Percentiles rank a stretch among this genome's conserved stretches.
Evolutionary conservation across 2,329 filamentous ascomycete genomes (phyloP).

Genomic region (Hysterium pulicare): DNA sequence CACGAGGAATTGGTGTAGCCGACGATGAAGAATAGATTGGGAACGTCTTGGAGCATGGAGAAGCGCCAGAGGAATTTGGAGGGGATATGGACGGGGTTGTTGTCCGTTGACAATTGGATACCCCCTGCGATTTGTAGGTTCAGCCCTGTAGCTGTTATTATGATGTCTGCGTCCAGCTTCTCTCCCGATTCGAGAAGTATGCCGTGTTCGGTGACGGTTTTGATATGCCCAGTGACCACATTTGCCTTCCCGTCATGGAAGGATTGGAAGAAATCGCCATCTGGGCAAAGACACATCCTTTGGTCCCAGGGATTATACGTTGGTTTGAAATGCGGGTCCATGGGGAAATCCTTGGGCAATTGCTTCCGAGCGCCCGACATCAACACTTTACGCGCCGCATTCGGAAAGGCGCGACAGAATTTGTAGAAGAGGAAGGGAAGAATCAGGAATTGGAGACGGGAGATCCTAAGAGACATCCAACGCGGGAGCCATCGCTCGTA

Average conservation of each 20-base stretch:
- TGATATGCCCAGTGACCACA: slow-evolving; percentile 56
- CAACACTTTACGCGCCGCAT: slow-evolving; percentile 48
- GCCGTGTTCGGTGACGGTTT: slow-evolving; percentile 46
- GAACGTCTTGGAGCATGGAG: slow-evolving; percentile 60
- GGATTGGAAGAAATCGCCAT: slow-evolving; percentile 57
- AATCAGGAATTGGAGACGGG: slow-evolving; percentile 53
- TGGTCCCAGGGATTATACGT: slow-evolving; percentile 61
- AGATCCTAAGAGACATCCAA: slow-evolving; percentile 45
- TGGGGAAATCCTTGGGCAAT: slow-evolving; percentile 48
- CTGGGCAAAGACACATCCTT: slow-evolving; percentile 67
- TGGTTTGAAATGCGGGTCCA: slow-evolving; percentile 47
- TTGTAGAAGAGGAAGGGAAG: slow-evolving; percentile 49
- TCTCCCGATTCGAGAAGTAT: slow-evolving; percentile 48
- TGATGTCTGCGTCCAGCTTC: slow-evolving; percentile 56
- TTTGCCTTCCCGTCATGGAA: slow-evolving; percentile 50
- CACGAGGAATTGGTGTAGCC: slow-evolving; percentile 62
- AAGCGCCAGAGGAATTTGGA: slow-evolving; percentile 59
- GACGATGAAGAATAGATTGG: slow-evolving; percentile 57
- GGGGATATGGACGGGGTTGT: slow-evolving; percentile 41
- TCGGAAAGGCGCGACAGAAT: slow-evolving; percentile 55
- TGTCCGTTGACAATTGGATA: slow-evolving; percentile 52
- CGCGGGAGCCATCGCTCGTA: slow-evolving; percentile 43
- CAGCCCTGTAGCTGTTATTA: slow-evolving; percentile 64
- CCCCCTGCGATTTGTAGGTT: slow-evolving; percentile 55
- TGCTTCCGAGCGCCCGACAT: slow-evolving; percentile 43